A percentile compares a stretch with the other conserved stretches of the same genome.
These are phyloP conservation scores for Nosema muscidifuracis DNA, from an alignment of 371 early-diverging fungal species.

Conservation along the genomic window DNA sequence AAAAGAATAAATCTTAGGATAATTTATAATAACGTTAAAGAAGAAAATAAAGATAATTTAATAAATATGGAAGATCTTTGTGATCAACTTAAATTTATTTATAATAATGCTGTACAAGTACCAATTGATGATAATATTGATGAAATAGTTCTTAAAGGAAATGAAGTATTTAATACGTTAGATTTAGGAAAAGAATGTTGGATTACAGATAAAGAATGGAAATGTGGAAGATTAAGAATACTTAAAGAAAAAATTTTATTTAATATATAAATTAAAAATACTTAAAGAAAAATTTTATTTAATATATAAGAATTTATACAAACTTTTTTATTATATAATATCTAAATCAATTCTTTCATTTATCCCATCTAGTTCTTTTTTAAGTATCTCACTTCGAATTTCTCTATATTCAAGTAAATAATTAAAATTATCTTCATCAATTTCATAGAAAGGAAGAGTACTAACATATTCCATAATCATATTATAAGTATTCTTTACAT, in stretches of 20 bases:
- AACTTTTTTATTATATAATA: too few species aligned
- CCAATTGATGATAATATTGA: background rate
- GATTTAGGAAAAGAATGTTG: constrained; percentile 61
- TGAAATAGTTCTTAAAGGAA: constrained; percentile 44
- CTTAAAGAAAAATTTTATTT: too few species aligned
- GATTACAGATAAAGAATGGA: constrained; percentile 64
- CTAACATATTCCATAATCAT: too few species aligned
- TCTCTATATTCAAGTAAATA: constrained; percentile 41
- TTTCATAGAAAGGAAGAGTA: background rate
- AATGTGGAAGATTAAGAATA: constrained; percentile 51
- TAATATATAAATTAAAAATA: constrained; percentile 60
- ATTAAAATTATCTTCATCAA: constrained; percentile 3
- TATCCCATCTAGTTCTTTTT: constrained; percentile 36
- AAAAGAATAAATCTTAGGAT: background rate
- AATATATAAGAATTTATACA: too few species aligned
- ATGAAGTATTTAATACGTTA: constrained; percentile 46
- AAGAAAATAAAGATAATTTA: too few species aligned
- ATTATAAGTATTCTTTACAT: too few species aligned
- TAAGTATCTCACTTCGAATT: constrained; percentile 28
- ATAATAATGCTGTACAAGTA: background rate
- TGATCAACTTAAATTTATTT: background rate
- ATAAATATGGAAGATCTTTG: background rate
- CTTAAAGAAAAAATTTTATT: constrained; percentile 64
- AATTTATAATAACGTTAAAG: background rate
- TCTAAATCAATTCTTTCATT: too few species aligned